Evolutionary conservation across 306 rosid genomes (phyloP).

Genomic region (Pterocarpus santalinus): DNA sequence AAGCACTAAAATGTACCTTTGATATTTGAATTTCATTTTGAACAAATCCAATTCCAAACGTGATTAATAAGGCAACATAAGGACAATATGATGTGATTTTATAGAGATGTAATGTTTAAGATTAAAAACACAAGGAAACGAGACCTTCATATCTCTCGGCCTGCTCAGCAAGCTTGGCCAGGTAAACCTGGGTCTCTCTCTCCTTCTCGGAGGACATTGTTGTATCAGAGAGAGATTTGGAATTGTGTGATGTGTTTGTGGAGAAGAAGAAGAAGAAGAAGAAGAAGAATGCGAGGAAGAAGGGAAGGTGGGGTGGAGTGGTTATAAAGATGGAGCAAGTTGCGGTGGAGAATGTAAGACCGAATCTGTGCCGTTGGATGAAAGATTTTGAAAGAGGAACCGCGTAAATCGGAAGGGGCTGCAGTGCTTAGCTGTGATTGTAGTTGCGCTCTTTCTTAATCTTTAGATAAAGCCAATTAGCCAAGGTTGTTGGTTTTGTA

Average conservation of each 20-base stretch:
- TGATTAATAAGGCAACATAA: neutral
- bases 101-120: neutral
- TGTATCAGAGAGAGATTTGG: slow-evolving; percentile 47
- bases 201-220: slow-evolving; percentile 78
- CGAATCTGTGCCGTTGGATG: slow-evolving; percentile 67
- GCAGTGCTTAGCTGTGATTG: neutral
- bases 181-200: slow-evolving; percentile 91
- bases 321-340: slow-evolving; percentile 56
- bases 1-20: neutral
- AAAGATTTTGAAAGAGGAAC: slow-evolving; percentile 51
- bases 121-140: neutral
- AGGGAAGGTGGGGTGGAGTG: slow-evolving; percentile 39
- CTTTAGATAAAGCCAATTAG: neutral
- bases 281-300: slow-evolving; percentile 52
- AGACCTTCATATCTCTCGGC: slow-evolving; percentile 93
- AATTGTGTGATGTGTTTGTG: neutral
- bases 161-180: slow-evolving; percentile 93
- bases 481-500: neutral
- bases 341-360: slow-evolving; percentile 52
- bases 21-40: neutral
- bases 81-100: neutral
- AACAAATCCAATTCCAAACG: neutral
- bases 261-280: neutral
- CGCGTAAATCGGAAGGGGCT: slow-evolving; percentile 58
- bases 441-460: neutral